Evolutionary conservation across 345 rosid genomes (phyloP).

Genomic region (Ceriops decandra): DNA sequence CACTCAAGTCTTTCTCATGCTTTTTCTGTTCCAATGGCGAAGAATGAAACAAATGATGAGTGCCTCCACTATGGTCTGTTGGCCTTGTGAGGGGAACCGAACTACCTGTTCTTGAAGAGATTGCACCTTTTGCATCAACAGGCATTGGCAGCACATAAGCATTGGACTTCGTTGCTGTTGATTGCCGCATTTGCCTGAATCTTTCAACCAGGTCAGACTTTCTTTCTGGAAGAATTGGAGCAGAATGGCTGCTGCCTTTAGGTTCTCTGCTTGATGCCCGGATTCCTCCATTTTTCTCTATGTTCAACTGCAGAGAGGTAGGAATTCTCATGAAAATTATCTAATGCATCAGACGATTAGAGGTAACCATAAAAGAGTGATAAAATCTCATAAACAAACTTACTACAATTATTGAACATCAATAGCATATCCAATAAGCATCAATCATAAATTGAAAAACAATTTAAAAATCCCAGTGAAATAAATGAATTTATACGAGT

Average conservation of each 20-base stretch:
- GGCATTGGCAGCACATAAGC: slow-evolving; percentile 88
- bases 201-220: slow-evolving; percentile 59
- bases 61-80: slow-evolving; percentile 33
- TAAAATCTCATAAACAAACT: background rate
- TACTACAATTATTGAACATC: background rate
- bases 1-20: slow-evolving; percentile 40
- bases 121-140: slow-evolving; percentile 41
- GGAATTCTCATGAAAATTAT: background rate
- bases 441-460: background rate
- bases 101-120: slow-evolving; percentile 39
- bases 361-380: background rate
- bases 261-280: slow-evolving; percentile 39
- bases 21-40: slow-evolving; percentile 82
- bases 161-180: slow-evolving; percentile 38
- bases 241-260: slow-evolving; percentile 68
- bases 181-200: slow-evolving; percentile 47
- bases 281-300: slow-evolving; percentile 45
- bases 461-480: background rate
- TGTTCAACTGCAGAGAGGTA: slow-evolving; percentile 39
- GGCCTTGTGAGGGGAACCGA: slow-evolving; percentile 43
- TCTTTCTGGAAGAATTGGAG: slow-evolving; percentile 75
- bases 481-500: background rate
- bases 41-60: slow-evolving; percentile 65
- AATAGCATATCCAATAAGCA: background rate
- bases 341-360: background rate